phyloP scores from a whole-genome alignment of 306 rosid genomes.

The Citrullus amarus region DNA sequence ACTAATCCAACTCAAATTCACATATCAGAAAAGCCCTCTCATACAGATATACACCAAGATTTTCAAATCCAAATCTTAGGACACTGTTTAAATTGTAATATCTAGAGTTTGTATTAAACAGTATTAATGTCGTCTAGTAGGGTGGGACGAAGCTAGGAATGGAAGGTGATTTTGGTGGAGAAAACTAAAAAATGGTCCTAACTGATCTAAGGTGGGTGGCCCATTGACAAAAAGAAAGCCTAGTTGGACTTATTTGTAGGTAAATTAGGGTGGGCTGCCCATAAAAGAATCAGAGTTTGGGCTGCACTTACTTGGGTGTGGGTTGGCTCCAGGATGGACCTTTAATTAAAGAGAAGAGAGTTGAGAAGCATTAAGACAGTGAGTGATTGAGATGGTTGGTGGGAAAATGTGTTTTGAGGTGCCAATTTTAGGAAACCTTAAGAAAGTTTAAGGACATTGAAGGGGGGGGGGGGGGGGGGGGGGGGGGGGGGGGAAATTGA shows the following conservation, averaged over 20 bases:
- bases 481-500: background rate
- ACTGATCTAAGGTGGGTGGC: background rate
- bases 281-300: background rate
- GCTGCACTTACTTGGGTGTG: background rate
- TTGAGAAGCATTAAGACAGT: background rate
- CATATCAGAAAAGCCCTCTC: too few species aligned
- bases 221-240: background rate
- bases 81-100: too few species aligned
- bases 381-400: background rate
- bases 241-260: too few species aligned
- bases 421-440: background rate
- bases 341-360: background rate
- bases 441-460: background rate
- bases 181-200: too few species aligned
- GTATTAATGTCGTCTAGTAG: too few species aligned
- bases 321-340: background rate
- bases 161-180: too few species aligned
- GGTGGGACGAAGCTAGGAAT: too few species aligned
- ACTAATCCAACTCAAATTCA: background rate
- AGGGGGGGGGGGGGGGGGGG: background rate
- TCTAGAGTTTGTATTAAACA: too few species aligned
- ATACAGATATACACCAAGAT: too few species aligned
- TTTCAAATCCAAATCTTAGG: too few species aligned
- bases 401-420: background rate
- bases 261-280: too few species aligned